These are phyloP conservation scores for Hypoxylon sp. DNA, from an alignment of 2,329 filamentous ascomycete species.

Conservation along the genomic window DNA sequence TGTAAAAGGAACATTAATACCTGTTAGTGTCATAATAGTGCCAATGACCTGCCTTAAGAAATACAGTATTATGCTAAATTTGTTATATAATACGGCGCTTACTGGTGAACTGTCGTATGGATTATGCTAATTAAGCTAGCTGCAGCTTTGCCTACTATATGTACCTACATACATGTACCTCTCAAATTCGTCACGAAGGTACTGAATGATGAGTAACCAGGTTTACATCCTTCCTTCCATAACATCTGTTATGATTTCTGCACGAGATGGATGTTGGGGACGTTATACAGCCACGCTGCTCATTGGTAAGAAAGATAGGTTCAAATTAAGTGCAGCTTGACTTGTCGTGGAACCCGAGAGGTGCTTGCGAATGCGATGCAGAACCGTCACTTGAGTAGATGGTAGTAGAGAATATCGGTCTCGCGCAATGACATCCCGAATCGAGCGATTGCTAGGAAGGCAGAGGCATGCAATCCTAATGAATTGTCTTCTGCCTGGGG, in stretches of 20 bases:
- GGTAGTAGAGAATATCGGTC: background rate
- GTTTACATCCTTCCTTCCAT: constrained; percentile 16
- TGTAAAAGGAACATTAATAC: background rate
- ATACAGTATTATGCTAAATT: constrained; percentile 8
- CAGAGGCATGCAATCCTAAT: background rate
- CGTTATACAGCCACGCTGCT: constrained; percentile 13
- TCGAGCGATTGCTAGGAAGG: background rate
- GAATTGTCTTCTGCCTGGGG: constrained; percentile 2
- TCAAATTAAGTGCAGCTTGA: background rate
- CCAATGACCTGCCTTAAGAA: constrained; percentile 5
- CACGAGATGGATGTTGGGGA: constrained; percentile 1
- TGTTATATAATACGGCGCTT: constrained; percentile 7
- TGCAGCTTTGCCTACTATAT: background rate
- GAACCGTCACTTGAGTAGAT: constrained; percentile 3
- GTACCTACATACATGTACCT: background rate
- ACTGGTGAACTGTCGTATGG: background rate
- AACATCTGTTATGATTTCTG: background rate
- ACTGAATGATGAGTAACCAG: constrained; percentile 3
- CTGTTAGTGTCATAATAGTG: background rate
- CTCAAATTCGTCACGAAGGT: background rate
- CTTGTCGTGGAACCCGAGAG: constrained; percentile 2
- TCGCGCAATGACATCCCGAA: constrained; percentile 10
- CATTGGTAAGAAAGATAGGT: background rate
- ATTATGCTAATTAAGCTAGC: constrained; percentile 13
- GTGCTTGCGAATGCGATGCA: constrained; percentile 9